These are phyloP conservation scores for Pestalotiopsis sp. DNA, from an alignment of 2,329 filamentous ascomycete genomes.

Conservation along the genomic window DNA sequence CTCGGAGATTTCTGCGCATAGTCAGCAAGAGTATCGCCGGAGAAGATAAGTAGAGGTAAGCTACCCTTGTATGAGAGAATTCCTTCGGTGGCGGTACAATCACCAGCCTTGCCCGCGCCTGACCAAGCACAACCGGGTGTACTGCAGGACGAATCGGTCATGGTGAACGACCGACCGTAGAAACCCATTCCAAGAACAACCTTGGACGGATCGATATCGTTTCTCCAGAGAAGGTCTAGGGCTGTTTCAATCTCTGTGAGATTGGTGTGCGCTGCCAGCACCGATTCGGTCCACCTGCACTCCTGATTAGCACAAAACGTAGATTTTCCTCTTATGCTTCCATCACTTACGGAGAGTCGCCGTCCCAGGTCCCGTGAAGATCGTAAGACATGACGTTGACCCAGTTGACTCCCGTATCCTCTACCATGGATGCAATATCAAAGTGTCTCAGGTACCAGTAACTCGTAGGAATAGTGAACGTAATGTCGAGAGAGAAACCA, in stretches of 20 bases:
- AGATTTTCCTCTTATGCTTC: background rate
- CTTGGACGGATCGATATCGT: conserved; percentile 37
- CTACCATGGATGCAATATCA: conserved; percentile 18
- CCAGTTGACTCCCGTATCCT: conserved; percentile 14
- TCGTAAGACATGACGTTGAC: conserved; percentile 38
- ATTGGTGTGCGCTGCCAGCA: conserved; percentile 41
- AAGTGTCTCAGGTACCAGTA: conserved; percentile 30
- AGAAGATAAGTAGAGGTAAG: background rate
- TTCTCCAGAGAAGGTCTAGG: conserved; percentile 45
- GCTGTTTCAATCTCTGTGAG: conserved; percentile 43
- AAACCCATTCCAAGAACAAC: conserved; percentile 43
- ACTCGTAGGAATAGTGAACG: conserved; percentile 16
- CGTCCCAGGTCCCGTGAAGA: conserved; percentile 40
- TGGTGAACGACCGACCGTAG: conserved; percentile 34
- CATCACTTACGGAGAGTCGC: conserved; percentile 5
- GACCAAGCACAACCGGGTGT: conserved; percentile 25
- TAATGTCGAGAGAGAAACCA: conserved; percentile 12
- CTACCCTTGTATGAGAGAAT: conserved; percentile 19
- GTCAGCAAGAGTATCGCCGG: too few relatives aligned
- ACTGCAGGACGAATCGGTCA: conserved; percentile 16
- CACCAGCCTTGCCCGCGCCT: conserved; percentile 17
- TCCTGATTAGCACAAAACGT: background rate
- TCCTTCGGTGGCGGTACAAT: conserved; percentile 21
- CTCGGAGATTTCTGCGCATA: conserved; percentile 17
- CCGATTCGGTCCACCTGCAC: conserved; percentile 29